Percentiles rank a stretch among this genome's conserved stretches.
phyloP scores from a whole-genome alignment of 352 stramenopile genomes.

The Pythium brachiatum region DNA sequence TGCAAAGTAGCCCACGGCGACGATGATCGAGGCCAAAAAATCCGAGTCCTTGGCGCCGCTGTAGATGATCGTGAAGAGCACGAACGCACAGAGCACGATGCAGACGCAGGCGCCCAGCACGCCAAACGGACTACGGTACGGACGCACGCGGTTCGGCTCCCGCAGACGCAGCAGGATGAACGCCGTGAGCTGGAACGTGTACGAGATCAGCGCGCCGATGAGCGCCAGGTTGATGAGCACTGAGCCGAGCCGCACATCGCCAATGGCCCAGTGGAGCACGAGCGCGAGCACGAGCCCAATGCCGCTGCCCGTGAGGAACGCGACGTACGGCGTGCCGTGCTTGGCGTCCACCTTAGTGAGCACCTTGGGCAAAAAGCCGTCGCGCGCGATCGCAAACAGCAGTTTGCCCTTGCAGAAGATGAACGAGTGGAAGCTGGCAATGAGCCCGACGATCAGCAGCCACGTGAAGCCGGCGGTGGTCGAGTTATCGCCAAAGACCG shows the following conservation, averaged over 20 bases:
- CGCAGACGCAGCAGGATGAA: conserved; percentile 60
- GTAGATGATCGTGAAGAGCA: conserved; percentile 63
- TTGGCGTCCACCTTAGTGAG: conserved; percentile 44
- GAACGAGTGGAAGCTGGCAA: conserved; percentile 65
- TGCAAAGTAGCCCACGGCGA: conserved; percentile 43
- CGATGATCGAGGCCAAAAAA: conserved; percentile 57
- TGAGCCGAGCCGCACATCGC: conserved; percentile 47
- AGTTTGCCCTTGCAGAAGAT: conserved; percentile 67
- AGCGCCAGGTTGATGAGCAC: conserved; percentile 72
- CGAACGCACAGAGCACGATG: conserved; percentile 40
- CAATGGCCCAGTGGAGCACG: conserved; percentile 57
- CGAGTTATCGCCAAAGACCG: conserved; percentile 62
- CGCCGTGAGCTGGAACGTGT: conserved; percentile 58
- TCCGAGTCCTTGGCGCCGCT: conserved; percentile 47
- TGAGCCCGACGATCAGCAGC: conserved; percentile 56
- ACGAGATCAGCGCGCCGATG: conserved; percentile 57
- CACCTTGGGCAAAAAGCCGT: conserved; percentile 51
- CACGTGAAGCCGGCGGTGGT: conserved; percentile 61
- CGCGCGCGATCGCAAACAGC: conserved; percentile 59
- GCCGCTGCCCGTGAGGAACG: conserved; percentile 40
- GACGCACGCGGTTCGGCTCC: conserved; percentile 44
- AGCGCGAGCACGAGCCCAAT: conserved; percentile 43
- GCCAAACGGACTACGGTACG: conserved; percentile 58
- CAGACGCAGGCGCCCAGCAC: conserved; percentile 50
- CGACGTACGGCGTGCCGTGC: conserved; percentile 37